Base-by-base conservation (phyloP, 2,329 filamentous ascomycete genomes). In the Phymatotrichopsis omnivora region DNA sequence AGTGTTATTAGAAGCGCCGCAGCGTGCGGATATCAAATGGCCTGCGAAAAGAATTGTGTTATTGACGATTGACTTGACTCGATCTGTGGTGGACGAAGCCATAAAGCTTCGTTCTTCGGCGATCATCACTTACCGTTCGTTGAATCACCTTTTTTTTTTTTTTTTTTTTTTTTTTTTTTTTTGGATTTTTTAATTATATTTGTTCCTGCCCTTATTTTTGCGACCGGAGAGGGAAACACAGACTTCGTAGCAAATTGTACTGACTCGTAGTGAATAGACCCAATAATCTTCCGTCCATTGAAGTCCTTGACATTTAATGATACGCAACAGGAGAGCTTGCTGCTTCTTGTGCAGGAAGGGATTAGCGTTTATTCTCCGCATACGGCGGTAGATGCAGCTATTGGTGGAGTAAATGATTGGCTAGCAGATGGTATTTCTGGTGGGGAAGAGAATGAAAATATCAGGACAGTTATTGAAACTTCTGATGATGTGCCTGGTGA, bases 321-420 rank as follows among this genome's bases (percentile, higher is more conserved):
- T 61, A 75, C 85, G 7, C 91, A 96, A 63, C 91, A 98, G 62
- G 74, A 79, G 32, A 84, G 84, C 5, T 75, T 98, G 24, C 72
- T 98, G 3, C 75, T 80, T 33, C 74, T 98, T 10, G 82, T 81
- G 35, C 82, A 84, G 53, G 78, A 83, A 62, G 87, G 89, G 27
- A 85, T 98, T 58, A 93, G 86, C 54, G 86, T 98, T 45, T 98
- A 96, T 69, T 86, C 82, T 55, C 91, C 91, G 0, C 91, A 98
- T 66, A 98, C 91, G 0, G 89, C 91, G 11, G 77, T 96, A 32
- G 91, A 98, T 64, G 85, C 85, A 29, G 84, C 84, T 1, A 76
- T 78, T 1, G 76, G 79, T 14, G 91, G 91, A 3, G 75, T 98
- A 56, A 93, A 87, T 60, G 85, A 93, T 63, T 98, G 89, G 89